Evolutionary conservation across 1,139 yeast genomes (phyloP), one percentile per base, ranked within the genome.

Genomic region (Candida tunisiensis): DNA sequence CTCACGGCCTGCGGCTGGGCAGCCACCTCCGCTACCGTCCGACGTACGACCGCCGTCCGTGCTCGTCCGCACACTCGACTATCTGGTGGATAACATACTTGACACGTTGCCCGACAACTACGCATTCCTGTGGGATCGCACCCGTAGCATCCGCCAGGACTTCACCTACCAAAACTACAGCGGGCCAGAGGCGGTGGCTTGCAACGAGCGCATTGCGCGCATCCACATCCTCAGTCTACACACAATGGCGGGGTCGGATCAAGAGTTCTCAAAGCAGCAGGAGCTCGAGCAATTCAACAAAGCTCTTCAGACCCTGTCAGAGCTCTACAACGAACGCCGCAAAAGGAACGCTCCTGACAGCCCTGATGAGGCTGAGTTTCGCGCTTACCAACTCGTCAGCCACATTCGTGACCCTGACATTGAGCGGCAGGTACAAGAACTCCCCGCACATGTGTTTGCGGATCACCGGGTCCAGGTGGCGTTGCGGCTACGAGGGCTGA

Each of bases 1-100:
- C 47, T 79, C 93, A 19, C 61, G 99, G 39, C 96, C 99, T 0
- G 94, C 94, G 8, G 96, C 98, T 1, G 98, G 98, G 8, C 95
- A 91, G 40, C 93, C 95, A 1, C 96, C 96, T 4, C 93, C 96
- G 3, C 56, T 91, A 31, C 99, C 98, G 0, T 82, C 95, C 0
- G 98, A 91, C 48, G 99, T 91, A 2, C 62, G 99, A 36, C 94
- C 98, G 1, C 98, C 99, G 0, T 65, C 62, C 33, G 60, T 85
- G 1, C 53, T 91, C 28, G 63, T 62, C 8, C 44, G 57, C 21
- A 74, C 94, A 0, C 55, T 88, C 33, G 61, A 75, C 34, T 79
- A 78, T 44, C 60, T 88, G 26, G 66, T 80, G 5, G 71, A 71
- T 12, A 62, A 68, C 25, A 53, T 77, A 1, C 50, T 85, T 6